phyloP scores from a whole-genome alignment of 2,329 filamentous ascomycete genomes.

The Calonectria pseudoreteaudii region DNA sequence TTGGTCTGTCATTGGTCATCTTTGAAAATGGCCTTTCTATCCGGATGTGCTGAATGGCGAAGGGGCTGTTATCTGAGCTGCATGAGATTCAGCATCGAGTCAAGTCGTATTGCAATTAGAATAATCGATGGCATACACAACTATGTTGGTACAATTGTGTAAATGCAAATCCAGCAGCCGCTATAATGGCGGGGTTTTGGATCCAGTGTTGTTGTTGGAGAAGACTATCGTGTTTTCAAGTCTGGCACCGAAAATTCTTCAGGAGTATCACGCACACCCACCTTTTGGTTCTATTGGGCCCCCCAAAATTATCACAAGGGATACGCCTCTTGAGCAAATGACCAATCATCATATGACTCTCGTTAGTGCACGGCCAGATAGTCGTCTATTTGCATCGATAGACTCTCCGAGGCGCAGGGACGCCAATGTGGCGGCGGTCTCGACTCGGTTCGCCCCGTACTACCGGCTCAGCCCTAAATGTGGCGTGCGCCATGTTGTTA shows the following conservation, averaged over 20 bases:
- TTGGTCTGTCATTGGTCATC: neutral
- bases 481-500: neutral
- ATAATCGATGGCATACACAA: neutral
- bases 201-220: too few relatives aligned
- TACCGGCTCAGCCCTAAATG: neutral
- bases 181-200: too few relatives aligned
- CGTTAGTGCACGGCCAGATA: neutral
- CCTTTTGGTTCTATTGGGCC: neutral
- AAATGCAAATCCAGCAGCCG: neutral
- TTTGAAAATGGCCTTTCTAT: too few relatives aligned
- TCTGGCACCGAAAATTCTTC: neutral
- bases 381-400: neutral
- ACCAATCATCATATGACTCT: neutral
- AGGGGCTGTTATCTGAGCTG: neutral
- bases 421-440: neutral
- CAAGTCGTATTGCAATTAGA: neutral
- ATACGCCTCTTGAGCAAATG: neutral
- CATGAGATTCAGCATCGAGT: neutral
- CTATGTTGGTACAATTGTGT: neutral
- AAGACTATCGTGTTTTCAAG: neutral
- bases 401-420: neutral
- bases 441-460: neutral
- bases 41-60: too few relatives aligned
- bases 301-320: neutral
- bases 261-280: neutral